Conservation (phyloP, 2,329 filamentous ascomycete genomes). For the Colletotrichum echinochloae region DNA sequence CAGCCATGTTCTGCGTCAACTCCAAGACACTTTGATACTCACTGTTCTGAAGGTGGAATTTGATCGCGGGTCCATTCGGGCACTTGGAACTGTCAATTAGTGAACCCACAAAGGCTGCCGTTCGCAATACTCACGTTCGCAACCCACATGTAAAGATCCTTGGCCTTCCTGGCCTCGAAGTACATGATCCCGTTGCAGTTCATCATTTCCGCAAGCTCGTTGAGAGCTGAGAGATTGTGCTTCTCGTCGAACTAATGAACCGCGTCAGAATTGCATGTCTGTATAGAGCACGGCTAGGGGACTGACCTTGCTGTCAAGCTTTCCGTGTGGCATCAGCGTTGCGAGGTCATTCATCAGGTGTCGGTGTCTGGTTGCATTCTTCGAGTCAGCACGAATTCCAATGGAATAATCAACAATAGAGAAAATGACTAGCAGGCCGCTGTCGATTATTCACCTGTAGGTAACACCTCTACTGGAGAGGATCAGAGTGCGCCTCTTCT, state of each 20-base stretch:
- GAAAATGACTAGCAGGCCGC: neutral
- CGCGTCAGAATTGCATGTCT: neutral
- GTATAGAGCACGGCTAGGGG: neutral
- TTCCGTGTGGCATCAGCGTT: constrained; percentile 86
- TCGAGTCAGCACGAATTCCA: constrained; percentile 20
- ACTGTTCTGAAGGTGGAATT: constrained; percentile 84
- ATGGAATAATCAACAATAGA: neutral
- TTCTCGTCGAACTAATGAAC: constrained; percentile 86
- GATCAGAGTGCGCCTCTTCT: constrained; percentile 85
- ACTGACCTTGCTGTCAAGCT: constrained; percentile 17
- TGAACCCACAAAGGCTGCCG: neutral
- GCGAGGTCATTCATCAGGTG: constrained; percentile 93
- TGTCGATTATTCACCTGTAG: constrained; percentile 69
- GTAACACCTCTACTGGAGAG: constrained; percentile 94
- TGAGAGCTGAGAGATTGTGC: constrained; percentile 84
- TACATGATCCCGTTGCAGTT: constrained; percentile 79
- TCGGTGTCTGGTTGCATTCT: constrained; percentile 74
- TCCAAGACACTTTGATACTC: constrained; percentile 39
- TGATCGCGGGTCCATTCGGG: constrained; percentile 63
- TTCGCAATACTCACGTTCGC: constrained; percentile 53
- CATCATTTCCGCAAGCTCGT: constrained; percentile 79
- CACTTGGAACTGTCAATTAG: constrained; percentile 74
- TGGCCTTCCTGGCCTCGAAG: constrained; percentile 93
- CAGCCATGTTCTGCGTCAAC: constrained; percentile 43
- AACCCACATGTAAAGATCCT: constrained; percentile 95